Percentiles rank a stretch among this genome's conserved stretches.
Evolutionary conservation across 2,329 filamentous ascomycete genomes (phyloP).

Genomic region (Ceratocystis eucalypticola): DNA sequence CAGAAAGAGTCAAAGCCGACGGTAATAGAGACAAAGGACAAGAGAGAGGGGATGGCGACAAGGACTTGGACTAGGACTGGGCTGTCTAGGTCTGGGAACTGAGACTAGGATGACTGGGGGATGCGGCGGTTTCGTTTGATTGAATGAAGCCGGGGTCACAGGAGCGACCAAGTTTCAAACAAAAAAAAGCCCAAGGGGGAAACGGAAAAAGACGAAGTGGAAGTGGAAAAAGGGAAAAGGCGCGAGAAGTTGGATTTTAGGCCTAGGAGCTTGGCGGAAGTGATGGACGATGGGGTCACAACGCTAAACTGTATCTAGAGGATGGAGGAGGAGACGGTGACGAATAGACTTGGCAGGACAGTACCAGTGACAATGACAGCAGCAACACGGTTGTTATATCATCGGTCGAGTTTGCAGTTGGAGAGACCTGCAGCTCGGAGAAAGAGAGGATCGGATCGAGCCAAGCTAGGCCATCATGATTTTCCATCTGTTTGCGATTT

Average conservation of each 20-base stretch:
- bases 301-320: background rate
- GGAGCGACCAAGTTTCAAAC: slow-evolving; percentile 5
- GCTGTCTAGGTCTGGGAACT: background rate
- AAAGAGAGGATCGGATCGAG: slow-evolving; percentile 11
- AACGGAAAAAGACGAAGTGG: background rate
- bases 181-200: slow-evolving; percentile 12
- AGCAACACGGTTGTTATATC: background rate
- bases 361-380: background rate
- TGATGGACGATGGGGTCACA: background rate
- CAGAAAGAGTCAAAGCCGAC: too few species aligned
- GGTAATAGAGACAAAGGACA: background rate
- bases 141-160: background rate
- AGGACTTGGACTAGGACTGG: background rate
- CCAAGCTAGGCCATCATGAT: background rate
- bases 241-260: background rate
- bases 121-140: background rate
- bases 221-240: background rate
- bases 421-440: background rate
- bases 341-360: background rate
- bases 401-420: background rate
- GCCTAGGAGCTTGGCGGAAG: background rate
- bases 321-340: background rate
- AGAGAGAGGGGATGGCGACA: background rate
- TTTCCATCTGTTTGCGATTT: background rate
- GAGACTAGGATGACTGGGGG: background rate